phyloP scores from a whole-genome alignment of 140 eudicot species.

The Bidens hawaiensis region DNA sequence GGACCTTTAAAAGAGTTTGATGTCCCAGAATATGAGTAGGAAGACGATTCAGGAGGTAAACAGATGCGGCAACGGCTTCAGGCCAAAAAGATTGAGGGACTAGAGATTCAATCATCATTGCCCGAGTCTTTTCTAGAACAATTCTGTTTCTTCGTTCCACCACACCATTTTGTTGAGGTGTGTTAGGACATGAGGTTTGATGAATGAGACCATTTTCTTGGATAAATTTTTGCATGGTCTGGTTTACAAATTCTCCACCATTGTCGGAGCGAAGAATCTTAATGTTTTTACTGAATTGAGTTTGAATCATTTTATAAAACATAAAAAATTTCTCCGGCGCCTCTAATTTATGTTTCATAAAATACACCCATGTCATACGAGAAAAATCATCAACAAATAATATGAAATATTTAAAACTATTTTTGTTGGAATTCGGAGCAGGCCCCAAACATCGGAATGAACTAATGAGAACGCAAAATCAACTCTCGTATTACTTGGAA shows the following conservation, averaged over 20 bases:
- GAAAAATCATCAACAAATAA: too few species aligned
- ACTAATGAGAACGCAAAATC: background rate
- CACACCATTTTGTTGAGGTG: too few species aligned
- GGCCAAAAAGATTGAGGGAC: background rate
- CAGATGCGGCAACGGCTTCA: background rate
- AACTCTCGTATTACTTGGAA: background rate
- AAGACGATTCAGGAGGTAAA: background rate
- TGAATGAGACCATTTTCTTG: too few species aligned
- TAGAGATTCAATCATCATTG: background rate
- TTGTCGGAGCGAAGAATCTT: too few species aligned
- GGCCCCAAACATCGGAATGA: constrained; percentile 13
- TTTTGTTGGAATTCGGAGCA: background rate
- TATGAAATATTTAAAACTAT: background rate
- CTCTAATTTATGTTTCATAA: too few species aligned
- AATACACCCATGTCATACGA: too few species aligned
- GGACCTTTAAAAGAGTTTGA: background rate
- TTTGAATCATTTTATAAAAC: too few species aligned
- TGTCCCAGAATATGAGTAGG: constrained; percentile 6
- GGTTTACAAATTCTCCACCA: too few species aligned
- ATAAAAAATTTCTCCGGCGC: too few species aligned
- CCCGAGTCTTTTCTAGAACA: background rate
- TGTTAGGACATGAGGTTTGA: too few species aligned
- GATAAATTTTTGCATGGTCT: too few species aligned
- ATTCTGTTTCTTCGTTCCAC: background rate
- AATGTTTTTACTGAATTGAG: too few species aligned